Evolutionary conservation across 2,329 filamentous ascomycete species (phyloP).

Genomic region (Pochonia chlamydosporia): DNA sequence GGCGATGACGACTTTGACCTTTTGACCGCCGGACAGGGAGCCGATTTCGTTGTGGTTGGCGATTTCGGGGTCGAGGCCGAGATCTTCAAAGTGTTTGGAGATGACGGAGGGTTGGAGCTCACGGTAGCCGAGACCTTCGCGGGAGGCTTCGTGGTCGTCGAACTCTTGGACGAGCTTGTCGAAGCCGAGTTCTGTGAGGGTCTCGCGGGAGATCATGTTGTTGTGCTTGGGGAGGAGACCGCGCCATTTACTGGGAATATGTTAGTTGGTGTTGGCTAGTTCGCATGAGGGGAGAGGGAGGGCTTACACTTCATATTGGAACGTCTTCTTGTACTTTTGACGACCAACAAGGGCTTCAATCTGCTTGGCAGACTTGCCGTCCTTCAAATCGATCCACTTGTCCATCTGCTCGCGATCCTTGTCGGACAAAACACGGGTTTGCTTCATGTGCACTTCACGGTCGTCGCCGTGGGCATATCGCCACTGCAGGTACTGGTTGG

Average conservation of each 20-base stretch:
- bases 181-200: conserved; percentile 78
- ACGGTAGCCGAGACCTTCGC: conserved; percentile 95
- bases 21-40: conserved; percentile 91
- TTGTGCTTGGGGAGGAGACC: conserved; percentile 88
- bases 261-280: background rate
- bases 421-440: conserved; percentile 82
- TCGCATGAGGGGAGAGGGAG: too few species aligned
- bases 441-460: conserved; percentile 94
- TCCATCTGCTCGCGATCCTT: conserved; percentile 89
- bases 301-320: conserved; percentile 89
- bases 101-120: conserved; percentile 89
- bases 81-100: conserved; percentile 95
- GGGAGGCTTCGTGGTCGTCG: conserved; percentile 97
- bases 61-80: conserved; percentile 94
- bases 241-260: conserved; percentile 71
- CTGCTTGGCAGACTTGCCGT: conserved; percentile 71
- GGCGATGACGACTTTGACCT: conserved; percentile 97
- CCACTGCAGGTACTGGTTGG: conserved; percentile 98
- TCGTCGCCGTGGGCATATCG: conserved; percentile 96
- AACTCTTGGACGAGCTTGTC: conserved; percentile 95
- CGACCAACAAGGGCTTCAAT: conserved; percentile 89
- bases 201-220: conserved; percentile 88
- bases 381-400: conserved; percentile 76
- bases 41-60: conserved; percentile 98
- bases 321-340: conserved; percentile 98